Evolutionary conservation across 2,329 filamentous ascomycete genomes (phyloP).

Genomic region (Aureobasidium vineae): DNA sequence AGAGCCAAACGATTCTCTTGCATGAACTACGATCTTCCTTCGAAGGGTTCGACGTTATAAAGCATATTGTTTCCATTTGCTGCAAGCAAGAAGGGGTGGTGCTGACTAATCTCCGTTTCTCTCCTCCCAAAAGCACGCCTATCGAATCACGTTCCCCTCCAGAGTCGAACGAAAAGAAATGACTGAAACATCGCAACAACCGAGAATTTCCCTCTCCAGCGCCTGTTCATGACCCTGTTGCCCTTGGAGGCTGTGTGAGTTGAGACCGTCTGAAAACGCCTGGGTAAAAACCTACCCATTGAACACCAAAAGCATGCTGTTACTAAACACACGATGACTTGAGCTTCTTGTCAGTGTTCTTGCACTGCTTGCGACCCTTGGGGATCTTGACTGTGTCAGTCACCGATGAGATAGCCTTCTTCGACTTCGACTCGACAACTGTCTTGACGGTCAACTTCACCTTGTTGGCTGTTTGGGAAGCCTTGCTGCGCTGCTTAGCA

Average conservation of each 20-base stretch:
- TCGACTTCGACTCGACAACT: background rate
- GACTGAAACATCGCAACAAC: background rate
- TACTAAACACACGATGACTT: background rate
- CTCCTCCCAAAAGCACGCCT: conserved; percentile 3
- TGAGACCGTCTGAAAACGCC: conserved; percentile 11
- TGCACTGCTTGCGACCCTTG: conserved; percentile 5
- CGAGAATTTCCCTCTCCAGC: background rate
- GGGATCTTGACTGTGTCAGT: background rate
- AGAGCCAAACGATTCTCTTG: background rate
- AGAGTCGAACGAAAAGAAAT: background rate
- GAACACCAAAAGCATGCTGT: background rate
- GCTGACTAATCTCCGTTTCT: background rate
- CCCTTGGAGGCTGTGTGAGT: background rate
- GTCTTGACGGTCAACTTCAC: conserved; percentile 6
- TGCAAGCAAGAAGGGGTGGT: background rate
- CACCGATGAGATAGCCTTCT: background rate
- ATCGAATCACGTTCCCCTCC: background rate
- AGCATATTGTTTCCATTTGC: background rate
- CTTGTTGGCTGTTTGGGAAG: background rate
- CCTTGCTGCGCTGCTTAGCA: conserved; percentile 15
- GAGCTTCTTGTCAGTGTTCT: conserved; percentile 9
- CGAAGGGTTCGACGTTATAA: background rate
- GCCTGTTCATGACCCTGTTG: background rate
- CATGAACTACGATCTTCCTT: conserved; percentile 3
- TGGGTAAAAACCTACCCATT: conserved; percentile 8